Base-by-base conservation (phyloP, 1,139 yeast genomes). In the Ogataea hybrid region DNA sequence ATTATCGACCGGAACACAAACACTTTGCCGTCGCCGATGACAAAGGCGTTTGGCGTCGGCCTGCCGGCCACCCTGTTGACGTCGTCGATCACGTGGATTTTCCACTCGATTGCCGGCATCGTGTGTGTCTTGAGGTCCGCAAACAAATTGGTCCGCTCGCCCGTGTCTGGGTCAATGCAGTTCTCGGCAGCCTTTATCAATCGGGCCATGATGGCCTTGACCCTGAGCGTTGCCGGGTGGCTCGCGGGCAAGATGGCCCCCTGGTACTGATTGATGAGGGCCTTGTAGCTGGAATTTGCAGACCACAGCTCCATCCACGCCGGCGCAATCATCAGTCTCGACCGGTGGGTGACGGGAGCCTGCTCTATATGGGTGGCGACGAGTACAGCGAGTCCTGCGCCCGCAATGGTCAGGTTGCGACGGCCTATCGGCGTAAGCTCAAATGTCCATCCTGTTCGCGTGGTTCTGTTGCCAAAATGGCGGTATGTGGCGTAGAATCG, bases 11-110 rank as follows among this genome's bases (percentile, higher is more conserved):
- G 73, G 57, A 87, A 87, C 15, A 92, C 88, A 64, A 92, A 92
- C 33, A 94, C 95, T 63, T 90, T 90, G 10, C 98, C 98, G 46
- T 94, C 92, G 17, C 97, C 97, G 39, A 92, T 70, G 21, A 92
- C 96, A 64, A 94, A 92, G 2, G 98, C 98, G 64, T 92, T 92
- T 2, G 98, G 97, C 4, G 96, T 86, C 23, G 55, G 57, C 11
- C 41, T 34, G 17, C 49, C 49, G 3, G 50, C 44, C 39, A 50
- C 53, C 14, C 71, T 67, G 9, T 61, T 65, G 6, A 83, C 81
- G 53, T 84, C 86, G 49, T 82, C 74, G 34, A 92, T 79, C 21
- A 94, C 86, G 62, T 88, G 89, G 28, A 92, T 79, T 51, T 77
- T 70, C 98, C 98, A 92, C 35, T 84, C 71, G 20, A 79, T 61